Conservation (phyloP, 78 protist species). For the Dictyostelium capitatum region DNA sequence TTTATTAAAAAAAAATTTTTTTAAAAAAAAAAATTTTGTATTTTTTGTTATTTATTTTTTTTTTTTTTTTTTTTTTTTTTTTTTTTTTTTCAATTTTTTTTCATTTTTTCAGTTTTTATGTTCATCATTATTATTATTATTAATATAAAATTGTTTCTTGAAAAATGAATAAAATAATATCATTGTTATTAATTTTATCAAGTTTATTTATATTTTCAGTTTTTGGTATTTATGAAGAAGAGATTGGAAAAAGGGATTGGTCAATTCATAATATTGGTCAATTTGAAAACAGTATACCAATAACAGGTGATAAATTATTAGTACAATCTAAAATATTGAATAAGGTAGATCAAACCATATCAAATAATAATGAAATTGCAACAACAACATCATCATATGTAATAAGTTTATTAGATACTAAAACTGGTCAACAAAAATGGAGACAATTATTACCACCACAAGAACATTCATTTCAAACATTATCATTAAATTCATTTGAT, state of each 20-base stretch:
- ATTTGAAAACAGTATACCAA: neutral
- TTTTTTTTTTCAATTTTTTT: slow-evolving; percentile 7
- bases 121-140: too few relatives aligned
- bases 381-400: neutral
- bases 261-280: slow-evolving; percentile 41
- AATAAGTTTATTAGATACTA: neutral
- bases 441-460: slow-evolving; percentile 74
- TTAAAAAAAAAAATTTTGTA: neutral
- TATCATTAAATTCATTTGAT: neutral
- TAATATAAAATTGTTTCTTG: too few relatives aligned
- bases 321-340: slow-evolving; percentile 31
- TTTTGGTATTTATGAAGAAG: slow-evolving; percentile 36
- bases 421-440: slow-evolving; percentile 34
- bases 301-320: neutral
- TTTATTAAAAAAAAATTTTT: too few relatives aligned
- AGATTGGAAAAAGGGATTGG: slow-evolving; percentile 29
- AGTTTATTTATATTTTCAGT: slow-evolving; percentile 5
- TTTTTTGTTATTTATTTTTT: neutral
- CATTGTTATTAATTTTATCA: neutral
- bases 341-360: neutral
- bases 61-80: neutral
- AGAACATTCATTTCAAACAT: slow-evolving; percentile 44
- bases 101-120: neutral
- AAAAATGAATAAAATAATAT: neutral
- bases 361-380: neutral